These are phyloP conservation scores for Saposhnikovia divaricata DNA, from an alignment of 129 eudicot species.

Conservation along the genomic window DNA sequence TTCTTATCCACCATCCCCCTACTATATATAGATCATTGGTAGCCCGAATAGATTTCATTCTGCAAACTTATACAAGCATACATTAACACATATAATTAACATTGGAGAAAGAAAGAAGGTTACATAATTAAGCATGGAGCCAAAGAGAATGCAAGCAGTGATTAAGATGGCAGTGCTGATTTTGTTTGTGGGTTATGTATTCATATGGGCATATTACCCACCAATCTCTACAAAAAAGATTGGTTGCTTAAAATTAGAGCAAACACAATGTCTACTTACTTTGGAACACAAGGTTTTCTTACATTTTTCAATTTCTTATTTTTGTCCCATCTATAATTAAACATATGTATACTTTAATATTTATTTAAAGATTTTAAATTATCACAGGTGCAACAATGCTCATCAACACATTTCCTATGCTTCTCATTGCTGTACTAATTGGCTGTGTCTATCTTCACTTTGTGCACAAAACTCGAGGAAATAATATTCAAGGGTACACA, in stretches of 20 bases:
- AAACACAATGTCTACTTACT: constrained; percentile 13
- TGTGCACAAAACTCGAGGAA: constrained; percentile 12
- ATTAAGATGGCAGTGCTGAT: constrained; percentile 1
- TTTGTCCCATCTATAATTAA: neutral
- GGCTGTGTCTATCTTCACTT: constrained; percentile 45
- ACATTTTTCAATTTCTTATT: neutral
- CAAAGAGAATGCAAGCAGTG: constrained; percentile 2
- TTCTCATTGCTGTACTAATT: constrained; percentile 43
- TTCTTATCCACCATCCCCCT: neutral
- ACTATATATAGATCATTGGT: neutral
- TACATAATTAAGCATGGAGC: constrained; percentile 16
- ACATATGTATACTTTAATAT: too few relatives aligned
- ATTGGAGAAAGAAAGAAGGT: constrained; percentile 8
- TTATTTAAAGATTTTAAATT: neutral
- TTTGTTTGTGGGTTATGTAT: constrained; percentile 10
- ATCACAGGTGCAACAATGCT: constrained; percentile 35
- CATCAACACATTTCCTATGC: constrained; percentile 37
- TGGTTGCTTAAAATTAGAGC: constrained; percentile 17
- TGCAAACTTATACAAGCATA: neutral
- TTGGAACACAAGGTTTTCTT: constrained; percentile 16
- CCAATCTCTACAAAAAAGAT: constrained; percentile 4
- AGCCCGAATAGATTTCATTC: constrained; percentile 2
- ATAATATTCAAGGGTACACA: constrained; percentile 14
- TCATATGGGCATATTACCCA: constrained; percentile 19
- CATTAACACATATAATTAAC: neutral